phyloP scores from a whole-genome alignment of 1,284 basidiomycete species.

The Microbotryomycetes sp. region DNA sequence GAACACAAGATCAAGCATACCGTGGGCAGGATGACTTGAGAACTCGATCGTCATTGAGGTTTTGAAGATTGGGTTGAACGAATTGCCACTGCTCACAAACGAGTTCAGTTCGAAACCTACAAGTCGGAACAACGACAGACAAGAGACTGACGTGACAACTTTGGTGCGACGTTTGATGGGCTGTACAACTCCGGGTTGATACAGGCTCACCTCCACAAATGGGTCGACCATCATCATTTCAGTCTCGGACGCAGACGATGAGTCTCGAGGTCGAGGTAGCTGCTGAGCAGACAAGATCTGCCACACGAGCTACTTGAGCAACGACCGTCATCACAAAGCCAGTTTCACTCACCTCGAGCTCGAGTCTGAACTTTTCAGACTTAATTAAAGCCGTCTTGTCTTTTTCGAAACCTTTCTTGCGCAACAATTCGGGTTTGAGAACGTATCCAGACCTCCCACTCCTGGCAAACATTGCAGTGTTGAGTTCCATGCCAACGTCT shows the following conservation, averaged over 20 bases:
- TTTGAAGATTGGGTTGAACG: slow-evolving; percentile 86
- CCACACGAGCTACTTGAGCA: not conserved
- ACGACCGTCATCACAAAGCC: not conserved
- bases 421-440: slow-evolving; percentile 75
- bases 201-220: slow-evolving; percentile 68
- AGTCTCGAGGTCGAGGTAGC: slow-evolving; percentile 62
- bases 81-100: slow-evolving; percentile 53
- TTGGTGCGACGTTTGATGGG: slow-evolving; percentile 20
- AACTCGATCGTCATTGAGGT: slow-evolving; percentile 58
- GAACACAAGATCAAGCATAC: slow-evolving; percentile 73
- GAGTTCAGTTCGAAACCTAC: slow-evolving; percentile 28
- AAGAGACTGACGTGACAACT: slow-evolving; percentile 20
- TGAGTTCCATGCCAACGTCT: slow-evolving; percentile 85
- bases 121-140: slow-evolving; percentile 1
- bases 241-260: slow-evolving; percentile 53
- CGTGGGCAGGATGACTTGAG: slow-evolving; percentile 57
- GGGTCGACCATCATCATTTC: slow-evolving; percentile 62
- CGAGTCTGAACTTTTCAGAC: slow-evolving; percentile 57
- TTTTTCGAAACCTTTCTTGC: slow-evolving; percentile 48
- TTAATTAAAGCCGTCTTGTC: slow-evolving; percentile 56
- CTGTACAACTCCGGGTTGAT: slow-evolving; percentile 55
- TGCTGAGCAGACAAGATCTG: slow-evolving; percentile 90
- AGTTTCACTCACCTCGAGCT: slow-evolving; percentile 53
- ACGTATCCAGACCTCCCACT: slow-evolving; percentile 83
- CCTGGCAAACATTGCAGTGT: slow-evolving; percentile 87